Percentiles rank a stretch among this genome's conserved stretches.
Evolutionary conservation across 176 grass and related monocot genomes (phyloP).

Genomic region (Avena eriantha): DNA sequence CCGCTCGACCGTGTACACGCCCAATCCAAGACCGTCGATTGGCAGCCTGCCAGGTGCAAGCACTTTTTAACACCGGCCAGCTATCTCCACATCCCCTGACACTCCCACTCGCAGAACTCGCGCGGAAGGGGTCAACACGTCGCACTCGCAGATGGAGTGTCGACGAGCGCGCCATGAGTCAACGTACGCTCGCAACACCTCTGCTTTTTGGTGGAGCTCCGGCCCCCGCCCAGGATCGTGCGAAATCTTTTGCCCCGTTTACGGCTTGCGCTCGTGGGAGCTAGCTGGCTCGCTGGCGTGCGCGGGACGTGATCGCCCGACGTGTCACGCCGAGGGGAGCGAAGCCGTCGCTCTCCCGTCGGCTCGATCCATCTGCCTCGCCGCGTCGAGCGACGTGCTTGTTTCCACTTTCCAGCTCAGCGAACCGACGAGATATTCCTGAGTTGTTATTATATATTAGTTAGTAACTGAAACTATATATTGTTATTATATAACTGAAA

Average conservation of each 20-base stretch:
- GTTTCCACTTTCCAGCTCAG: neutral
- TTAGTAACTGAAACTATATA: too few species aligned
- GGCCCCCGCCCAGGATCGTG: slow-evolving; percentile 24
- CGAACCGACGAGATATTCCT: neutral
- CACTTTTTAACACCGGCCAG: too few species aligned
- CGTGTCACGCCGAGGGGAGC: neutral
- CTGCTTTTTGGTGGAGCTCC: neutral
- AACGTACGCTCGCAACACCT: neutral
- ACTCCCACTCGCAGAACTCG: too few species aligned
- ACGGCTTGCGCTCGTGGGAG: slow-evolving; percentile 34
- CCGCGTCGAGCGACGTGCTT: neutral
- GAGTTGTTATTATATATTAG: neutral
- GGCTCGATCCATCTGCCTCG: neutral
- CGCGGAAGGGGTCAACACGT: too few species aligned
- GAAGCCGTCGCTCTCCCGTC: neutral
- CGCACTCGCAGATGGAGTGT: too few species aligned
- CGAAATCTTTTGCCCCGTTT: slow-evolving; percentile 2
- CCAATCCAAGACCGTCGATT: too few species aligned
- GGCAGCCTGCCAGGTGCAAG: too few species aligned
- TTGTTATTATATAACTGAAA: too few species aligned
- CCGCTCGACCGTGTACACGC: too few species aligned
- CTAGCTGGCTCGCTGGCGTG: slow-evolving; percentile 47
- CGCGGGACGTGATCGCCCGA: neutral
- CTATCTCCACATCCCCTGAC: too few species aligned
- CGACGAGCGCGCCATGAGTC: neutral